phyloP scores from a whole-genome alignment of 2,329 filamentous ascomycete genomes.

The Dryadomyces quercivorus region DNA sequence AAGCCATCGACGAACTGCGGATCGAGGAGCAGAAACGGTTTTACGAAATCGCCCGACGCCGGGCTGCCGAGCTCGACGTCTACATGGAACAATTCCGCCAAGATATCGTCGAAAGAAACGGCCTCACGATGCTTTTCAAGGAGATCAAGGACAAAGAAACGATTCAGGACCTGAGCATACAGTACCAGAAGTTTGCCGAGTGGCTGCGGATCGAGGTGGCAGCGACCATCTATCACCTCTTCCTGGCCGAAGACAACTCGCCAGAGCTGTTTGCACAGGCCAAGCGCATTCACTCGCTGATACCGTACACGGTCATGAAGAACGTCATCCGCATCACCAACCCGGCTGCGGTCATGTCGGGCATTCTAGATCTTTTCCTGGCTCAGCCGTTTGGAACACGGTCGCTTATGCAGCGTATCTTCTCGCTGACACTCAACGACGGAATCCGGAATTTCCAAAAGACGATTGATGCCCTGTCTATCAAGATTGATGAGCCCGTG shows the following conservation, averaged over 20 bases:
- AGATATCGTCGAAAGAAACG: slow-evolving; percentile 60
- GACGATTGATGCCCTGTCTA: slow-evolving; percentile 65
- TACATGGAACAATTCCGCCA: slow-evolving; percentile 89
- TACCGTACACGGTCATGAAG: slow-evolving; percentile 88
- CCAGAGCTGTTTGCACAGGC: slow-evolving; percentile 91
- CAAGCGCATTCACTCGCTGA: slow-evolving; percentile 85
- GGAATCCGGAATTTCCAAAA: slow-evolving; percentile 79
- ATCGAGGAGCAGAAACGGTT: slow-evolving; percentile 89
- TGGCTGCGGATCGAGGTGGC: slow-evolving; percentile 97
- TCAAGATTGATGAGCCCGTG: slow-evolving; percentile 69
- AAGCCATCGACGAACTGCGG: slow-evolving; percentile 73
- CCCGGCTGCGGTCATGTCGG: slow-evolving; percentile 93
- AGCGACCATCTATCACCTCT: slow-evolving; percentile 91
- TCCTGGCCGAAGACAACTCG: slow-evolving; percentile 95
- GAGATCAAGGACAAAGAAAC: slow-evolving; percentile 86
- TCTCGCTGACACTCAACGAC: slow-evolving; percentile 81
- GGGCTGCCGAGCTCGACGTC: slow-evolving; percentile 85
- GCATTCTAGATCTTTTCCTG: slow-evolving; percentile 85
- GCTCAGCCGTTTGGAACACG: slow-evolving; percentile 87
- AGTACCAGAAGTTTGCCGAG: slow-evolving; percentile 97
- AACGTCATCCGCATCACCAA: slow-evolving; percentile 96
- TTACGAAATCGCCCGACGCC: slow-evolving; percentile 85
- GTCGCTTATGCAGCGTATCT: slow-evolving; percentile 87
- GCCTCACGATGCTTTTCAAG: slow-evolving; percentile 80
- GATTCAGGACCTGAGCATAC: slow-evolving; percentile 78